These are phyloP conservation scores for Moricandia arvensis DNA, from an alignment of 345 rosid genomes.

Conservation along the genomic window DNA sequence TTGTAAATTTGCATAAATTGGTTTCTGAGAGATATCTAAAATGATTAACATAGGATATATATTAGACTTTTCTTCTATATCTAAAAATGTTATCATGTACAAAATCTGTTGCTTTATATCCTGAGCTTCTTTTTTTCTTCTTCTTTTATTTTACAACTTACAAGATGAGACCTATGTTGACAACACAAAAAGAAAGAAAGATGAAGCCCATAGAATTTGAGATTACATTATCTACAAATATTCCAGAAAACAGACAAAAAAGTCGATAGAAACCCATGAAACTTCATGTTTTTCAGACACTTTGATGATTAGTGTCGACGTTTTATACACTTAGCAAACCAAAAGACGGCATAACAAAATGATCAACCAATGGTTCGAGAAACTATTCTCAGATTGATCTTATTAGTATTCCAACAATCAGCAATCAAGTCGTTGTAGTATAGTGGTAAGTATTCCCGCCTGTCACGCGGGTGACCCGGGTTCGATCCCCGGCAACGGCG, in stretches of 20 bases:
- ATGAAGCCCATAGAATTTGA: not conserved
- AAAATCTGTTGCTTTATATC: not conserved
- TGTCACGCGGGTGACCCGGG: slow-evolving; percentile 99
- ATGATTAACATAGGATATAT: not conserved
- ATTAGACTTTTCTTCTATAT: not conserved
- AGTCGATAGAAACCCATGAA: not conserved
- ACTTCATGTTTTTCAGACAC: not conserved
- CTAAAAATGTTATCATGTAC: not conserved
- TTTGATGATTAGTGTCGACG: not conserved
- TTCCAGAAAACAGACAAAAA: not conserved
- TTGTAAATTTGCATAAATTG: not conserved
- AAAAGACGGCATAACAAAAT: not conserved
- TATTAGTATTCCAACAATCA: not conserved
- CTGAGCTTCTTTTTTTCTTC: not conserved
- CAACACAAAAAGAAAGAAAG: not conserved
- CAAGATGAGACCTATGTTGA: not conserved
- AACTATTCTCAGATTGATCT: not conserved
- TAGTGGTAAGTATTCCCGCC: slow-evolving; percentile 94
- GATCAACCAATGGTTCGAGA: not conserved
- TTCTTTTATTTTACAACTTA: not conserved
- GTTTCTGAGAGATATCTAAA: not conserved
- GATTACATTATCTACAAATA: not conserved
- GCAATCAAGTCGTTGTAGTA: slow-evolving; percentile 79
- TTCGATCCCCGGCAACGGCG: slow-evolving; percentile 73
- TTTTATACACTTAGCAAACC: not conserved